Conservation (phyloP, 2,329 filamentous ascomycete species). For the Parastagonospora nodorum region DNA sequence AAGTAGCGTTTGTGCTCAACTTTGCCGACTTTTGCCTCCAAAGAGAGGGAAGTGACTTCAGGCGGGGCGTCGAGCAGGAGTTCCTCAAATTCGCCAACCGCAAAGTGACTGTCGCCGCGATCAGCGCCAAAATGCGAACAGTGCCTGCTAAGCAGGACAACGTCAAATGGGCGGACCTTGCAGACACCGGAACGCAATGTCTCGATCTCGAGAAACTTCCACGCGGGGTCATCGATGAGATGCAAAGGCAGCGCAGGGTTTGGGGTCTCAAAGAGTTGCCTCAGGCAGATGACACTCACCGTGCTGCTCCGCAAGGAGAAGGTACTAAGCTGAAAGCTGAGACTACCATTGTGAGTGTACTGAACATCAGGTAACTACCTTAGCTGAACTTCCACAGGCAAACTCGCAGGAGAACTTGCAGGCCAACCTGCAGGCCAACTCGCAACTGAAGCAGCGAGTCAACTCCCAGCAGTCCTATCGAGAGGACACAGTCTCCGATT, state of each 20-base stretch:
- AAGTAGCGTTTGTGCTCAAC: conserved; percentile 7
- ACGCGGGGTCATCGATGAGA: not conserved
- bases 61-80: not conserved
- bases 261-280: not conserved
- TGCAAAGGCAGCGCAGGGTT: not conserved
- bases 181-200: not conserved
- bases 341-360: not conserved
- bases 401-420: no score
- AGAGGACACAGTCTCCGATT: not conserved
- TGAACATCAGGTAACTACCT: not conserved
- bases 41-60: not conserved
- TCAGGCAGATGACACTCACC: not conserved
- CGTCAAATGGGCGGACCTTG: not conserved
- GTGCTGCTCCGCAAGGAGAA: not conserved
- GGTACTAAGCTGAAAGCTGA: no score
- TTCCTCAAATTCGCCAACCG: not conserved
- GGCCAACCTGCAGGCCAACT: no score
- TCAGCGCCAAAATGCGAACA: not conserved
- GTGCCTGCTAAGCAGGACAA: not conserved
- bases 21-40: conserved; percentile 3
- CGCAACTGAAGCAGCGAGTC: no score
- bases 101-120: not conserved
- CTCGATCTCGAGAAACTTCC: not conserved
- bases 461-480: not conserved
- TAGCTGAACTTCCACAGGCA: not conserved